Base-by-base conservation (phyloP, 345 rosid species). In the Gossypium raimondii region DNA sequence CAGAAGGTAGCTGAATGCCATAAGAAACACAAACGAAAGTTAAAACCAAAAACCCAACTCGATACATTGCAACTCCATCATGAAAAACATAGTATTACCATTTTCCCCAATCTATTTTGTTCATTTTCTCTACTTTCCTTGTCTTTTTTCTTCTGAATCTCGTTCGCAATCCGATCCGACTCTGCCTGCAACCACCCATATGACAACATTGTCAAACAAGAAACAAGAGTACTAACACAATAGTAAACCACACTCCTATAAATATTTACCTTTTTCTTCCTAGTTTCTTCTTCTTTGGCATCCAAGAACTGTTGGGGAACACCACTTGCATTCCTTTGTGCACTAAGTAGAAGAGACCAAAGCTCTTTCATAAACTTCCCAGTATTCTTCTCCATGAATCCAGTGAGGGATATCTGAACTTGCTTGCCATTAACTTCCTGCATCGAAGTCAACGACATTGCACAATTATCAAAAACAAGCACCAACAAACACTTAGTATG, bases 331-430 rank as follows among this genome's bases (percentile, higher is more conserved):
- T 90, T 93, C 76, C 82, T 88, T 84, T 90, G 93, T 1, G 99
- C 99, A 74, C 99, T 93, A 58, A 93, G 80, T 65, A 96, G 92
- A 82, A 91, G 99, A 17, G 82, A 75, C 99, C 98, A 96, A 29
- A 96, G 98, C 84, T 96, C 99, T 80, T 92, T 96, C 98, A 93
- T 96, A 77, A 96, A 96, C 84, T 89, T 96, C 17, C 82, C 95
- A 43, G 94, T 96, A 82, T 92, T 90, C 76, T 96, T 96, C 84
- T 96, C 99, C 99, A 96, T 96, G 82, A 96, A 96, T 70, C 99
- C 98, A 55, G 97, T 96, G 20, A 96, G 87, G 2, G 86, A 77
- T 79, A 93, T 90, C 70, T 95, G 99, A 72, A 93, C 79, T 86
- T 91, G 89, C 89, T 93, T 95, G 57, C 98, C 99, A 74, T 92